Conservation (phyloP, 2,329 filamentous ascomycete species). For the Niveomyces coronatus region DNA sequence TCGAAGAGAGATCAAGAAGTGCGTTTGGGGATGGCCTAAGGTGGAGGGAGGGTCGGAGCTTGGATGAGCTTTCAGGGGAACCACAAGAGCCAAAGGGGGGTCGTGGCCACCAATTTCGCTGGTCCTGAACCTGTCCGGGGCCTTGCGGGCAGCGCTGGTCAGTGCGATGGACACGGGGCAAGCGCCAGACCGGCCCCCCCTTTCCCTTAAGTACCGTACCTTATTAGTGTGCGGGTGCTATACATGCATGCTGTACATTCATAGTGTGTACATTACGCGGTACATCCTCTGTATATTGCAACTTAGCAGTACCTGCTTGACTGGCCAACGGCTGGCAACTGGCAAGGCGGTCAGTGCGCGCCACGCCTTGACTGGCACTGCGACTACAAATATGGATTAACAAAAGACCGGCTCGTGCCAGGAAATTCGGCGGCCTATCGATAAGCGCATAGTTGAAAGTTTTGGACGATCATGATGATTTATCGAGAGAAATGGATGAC, state of each 20-base stretch:
- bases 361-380: slow-evolving; percentile 12
- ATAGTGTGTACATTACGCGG: no score
- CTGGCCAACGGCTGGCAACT: slow-evolving; percentile 10
- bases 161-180: slow-evolving; percentile 12
- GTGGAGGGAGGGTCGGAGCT: slow-evolving; percentile 10
- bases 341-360: slow-evolving; percentile 14
- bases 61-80: slow-evolving; percentile 10
- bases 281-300: no score
- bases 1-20: slow-evolving; percentile 9
- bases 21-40: slow-evolving; percentile 9
- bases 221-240: no score
- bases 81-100: slow-evolving; percentile 11
- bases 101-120: slow-evolving; percentile 11
- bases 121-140: slow-evolving; percentile 10
- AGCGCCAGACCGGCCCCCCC: slow-evolving; percentile 8
- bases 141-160: slow-evolving; percentile 10
- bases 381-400: slow-evolving; percentile 22
- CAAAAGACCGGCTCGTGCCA: slow-evolving; percentile 21
- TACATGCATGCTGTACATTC: no score
- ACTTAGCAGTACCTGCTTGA: no score
- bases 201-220: no score
- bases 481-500: slow-evolving; percentile 24
- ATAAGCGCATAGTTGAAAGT: slow-evolving; percentile 21
- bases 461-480: slow-evolving; percentile 17
- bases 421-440: slow-evolving; percentile 23